These are phyloP conservation scores for Tripidium arundinaceum DNA, from an alignment of 202 grass and related monocot species.

Conservation along the genomic window DNA sequence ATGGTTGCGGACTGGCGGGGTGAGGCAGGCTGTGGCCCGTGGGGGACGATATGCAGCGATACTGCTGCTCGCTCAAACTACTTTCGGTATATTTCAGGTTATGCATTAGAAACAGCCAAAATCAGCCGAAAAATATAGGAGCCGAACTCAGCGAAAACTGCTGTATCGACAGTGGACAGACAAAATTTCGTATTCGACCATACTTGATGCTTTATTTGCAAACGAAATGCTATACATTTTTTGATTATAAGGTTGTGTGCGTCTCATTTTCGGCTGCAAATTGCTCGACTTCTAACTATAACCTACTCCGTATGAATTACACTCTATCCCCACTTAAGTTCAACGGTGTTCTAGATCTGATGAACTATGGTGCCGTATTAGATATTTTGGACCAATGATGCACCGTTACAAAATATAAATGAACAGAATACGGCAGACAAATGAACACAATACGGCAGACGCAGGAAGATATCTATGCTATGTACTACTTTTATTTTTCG, in stretches of 20 bases:
- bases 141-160: background rate
- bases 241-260: background rate
- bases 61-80: no score
- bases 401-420: background rate
- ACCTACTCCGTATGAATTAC: no score
- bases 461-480: background rate
- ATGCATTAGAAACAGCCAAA: no score
- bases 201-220: background rate
- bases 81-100: no score
- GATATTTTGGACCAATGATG: background rate
- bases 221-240: background rate
- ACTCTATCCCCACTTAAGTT: no score
- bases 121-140: no score
- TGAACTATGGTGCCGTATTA: background rate
- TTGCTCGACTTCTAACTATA: background rate
- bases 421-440: no score
- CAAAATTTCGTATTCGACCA: background rate
- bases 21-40: background rate
- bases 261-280: background rate
- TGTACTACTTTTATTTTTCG: background rate
- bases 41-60: background rate
- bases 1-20: background rate
- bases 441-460: background rate
- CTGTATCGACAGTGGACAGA: background rate
- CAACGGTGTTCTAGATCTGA: no score